Conservation (phyloP, 2,329 filamentous ascomycete genomes). For the Aspergillus texensis region DNA sequence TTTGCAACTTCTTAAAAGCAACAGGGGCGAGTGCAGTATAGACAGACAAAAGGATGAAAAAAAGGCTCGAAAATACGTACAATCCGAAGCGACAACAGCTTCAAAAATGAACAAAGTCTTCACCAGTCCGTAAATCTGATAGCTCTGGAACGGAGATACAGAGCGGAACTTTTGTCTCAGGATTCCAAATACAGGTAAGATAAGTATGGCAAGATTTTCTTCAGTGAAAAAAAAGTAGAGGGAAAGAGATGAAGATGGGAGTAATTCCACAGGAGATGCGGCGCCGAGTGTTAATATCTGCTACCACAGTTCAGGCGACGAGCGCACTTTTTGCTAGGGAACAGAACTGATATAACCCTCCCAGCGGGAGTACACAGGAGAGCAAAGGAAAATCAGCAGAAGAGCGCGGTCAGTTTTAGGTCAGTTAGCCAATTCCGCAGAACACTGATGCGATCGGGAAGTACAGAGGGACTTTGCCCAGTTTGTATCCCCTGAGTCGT, state of each 20-base stretch:
- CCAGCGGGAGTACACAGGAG: constrained; percentile 20
- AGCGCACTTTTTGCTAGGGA: constrained; percentile 18
- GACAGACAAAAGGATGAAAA: constrained; percentile 20
- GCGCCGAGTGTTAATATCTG: constrained; percentile 18
- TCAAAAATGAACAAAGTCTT: constrained; percentile 27
- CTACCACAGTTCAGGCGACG: constrained; percentile 24
- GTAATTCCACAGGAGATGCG: constrained; percentile 28
- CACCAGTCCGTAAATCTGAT: constrained; percentile 20
- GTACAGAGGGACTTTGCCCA: constrained; percentile 15
- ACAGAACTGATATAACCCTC: constrained; percentile 23
- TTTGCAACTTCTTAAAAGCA: constrained; percentile 19
- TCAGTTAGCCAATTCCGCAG: constrained; percentile 14
- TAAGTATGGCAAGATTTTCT: constrained; percentile 20
- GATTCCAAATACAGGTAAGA: constrained; percentile 34
- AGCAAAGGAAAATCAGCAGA: constrained; percentile 15
- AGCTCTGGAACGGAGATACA: constrained; percentile 22
- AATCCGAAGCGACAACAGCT: constrained; percentile 37
- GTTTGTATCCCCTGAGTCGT: constrained; percentile 22
- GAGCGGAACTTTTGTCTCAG: constrained; percentile 22
- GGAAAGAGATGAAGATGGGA: constrained; percentile 19
- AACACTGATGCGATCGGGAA: constrained; percentile 19
- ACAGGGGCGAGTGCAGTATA: constrained; percentile 4
- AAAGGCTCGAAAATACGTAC: constrained; percentile 43
- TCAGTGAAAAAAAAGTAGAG: constrained; percentile 10
- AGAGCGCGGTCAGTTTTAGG: constrained; percentile 14